These are phyloP conservation scores for Nakazawaea ernobii DNA, from an alignment of 805 yeast species.

Conservation along the genomic window DNA sequence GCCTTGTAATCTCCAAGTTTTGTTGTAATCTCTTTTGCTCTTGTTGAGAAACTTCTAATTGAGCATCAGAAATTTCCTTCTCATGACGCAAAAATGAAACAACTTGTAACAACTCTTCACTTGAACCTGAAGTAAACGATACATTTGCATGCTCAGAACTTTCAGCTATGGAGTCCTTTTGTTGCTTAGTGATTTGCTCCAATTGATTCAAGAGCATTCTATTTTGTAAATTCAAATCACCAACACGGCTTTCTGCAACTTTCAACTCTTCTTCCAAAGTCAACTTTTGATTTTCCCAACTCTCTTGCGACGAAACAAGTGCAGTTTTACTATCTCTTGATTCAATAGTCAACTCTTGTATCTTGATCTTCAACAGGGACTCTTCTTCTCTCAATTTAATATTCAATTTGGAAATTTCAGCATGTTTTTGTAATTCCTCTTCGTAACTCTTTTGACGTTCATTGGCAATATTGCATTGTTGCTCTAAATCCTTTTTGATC, in stretches of 20 bases:
- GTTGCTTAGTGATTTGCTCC: constrained; percentile 31
- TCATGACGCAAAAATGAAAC: constrained; percentile 64
- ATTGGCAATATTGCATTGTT: constrained; percentile 40
- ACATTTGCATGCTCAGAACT: constrained; percentile 15
- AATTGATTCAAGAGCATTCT: constrained; percentile 62
- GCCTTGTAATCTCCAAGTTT: constrained; percentile 37
- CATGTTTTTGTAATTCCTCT: constrained; percentile 48
- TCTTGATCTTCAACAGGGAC: constrained; percentile 16
- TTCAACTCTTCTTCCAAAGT: constrained; percentile 42
- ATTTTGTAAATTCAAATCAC: constrained; percentile 64
- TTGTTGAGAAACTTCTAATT: constrained; percentile 43
- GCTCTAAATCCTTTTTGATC: constrained; percentile 30
- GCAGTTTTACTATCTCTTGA: constrained; percentile 27
- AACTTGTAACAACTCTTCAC: constrained; percentile 42
- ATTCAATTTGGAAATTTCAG: constrained; percentile 37
- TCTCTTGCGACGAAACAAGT: constrained; percentile 31
- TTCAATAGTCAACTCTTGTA: constrained; percentile 32
- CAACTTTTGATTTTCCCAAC: constrained; percentile 39
- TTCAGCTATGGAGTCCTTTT: neutral
- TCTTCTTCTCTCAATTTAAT: constrained; percentile 17
- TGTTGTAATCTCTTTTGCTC: constrained; percentile 52
- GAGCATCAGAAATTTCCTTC: constrained; percentile 63
- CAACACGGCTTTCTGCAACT: constrained; percentile 36
- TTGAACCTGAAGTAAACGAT: constrained; percentile 12
- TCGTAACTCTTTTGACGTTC: constrained; percentile 52